Evolutionary conservation across 2,329 filamentous ascomycete species (phyloP).

Genomic region (Aspergillus ruber): DNA sequence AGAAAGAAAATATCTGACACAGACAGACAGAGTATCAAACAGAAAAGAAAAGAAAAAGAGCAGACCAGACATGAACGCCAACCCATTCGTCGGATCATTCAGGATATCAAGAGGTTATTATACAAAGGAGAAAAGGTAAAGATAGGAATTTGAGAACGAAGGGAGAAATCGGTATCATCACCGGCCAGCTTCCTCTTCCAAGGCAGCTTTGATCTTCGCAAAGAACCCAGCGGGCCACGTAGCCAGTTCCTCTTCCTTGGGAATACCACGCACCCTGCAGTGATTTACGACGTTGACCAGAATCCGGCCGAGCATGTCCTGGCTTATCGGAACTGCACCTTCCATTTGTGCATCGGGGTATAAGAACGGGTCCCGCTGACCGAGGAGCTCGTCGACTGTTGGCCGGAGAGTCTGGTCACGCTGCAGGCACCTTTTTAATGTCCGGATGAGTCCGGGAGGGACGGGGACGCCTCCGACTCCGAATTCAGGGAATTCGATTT

Average conservation of each 20-base stretch:
- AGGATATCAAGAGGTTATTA: conserved; percentile 16
- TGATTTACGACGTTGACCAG: conserved; percentile 55
- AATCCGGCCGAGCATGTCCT: conserved; percentile 56
- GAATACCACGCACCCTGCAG: conserved; percentile 50
- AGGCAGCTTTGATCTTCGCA: conserved; percentile 41
- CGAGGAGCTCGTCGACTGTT: conserved; percentile 51
- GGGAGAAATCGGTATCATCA: conserved; percentile 6
- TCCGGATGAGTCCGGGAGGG: conserved; percentile 50
- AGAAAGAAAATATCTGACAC: conserved; percentile 6
- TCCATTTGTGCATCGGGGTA: conserved; percentile 48
- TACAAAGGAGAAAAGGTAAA: conserved; percentile 17
- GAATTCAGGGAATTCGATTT: conserved; percentile 41
- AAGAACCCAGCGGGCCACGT: conserved; percentile 45
- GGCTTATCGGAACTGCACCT: conserved; percentile 45
- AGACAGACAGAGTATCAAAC: not conserved
- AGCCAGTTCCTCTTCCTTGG: conserved; percentile 50
- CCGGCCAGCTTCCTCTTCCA: conserved; percentile 37
- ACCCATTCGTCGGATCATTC: conserved; percentile 17
- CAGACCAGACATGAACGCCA: conserved; percentile 9
- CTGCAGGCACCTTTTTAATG: conserved; percentile 53
- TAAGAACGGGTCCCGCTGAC: conserved; percentile 51
- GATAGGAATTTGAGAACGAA: conserved; percentile 14
- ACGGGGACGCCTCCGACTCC: conserved; percentile 46
- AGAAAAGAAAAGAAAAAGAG: conserved; percentile 9
- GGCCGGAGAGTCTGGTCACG: conserved; percentile 52